Conservation (phyloP, 345 rosid genomes). For the Aquilaria sinensis region DNA sequence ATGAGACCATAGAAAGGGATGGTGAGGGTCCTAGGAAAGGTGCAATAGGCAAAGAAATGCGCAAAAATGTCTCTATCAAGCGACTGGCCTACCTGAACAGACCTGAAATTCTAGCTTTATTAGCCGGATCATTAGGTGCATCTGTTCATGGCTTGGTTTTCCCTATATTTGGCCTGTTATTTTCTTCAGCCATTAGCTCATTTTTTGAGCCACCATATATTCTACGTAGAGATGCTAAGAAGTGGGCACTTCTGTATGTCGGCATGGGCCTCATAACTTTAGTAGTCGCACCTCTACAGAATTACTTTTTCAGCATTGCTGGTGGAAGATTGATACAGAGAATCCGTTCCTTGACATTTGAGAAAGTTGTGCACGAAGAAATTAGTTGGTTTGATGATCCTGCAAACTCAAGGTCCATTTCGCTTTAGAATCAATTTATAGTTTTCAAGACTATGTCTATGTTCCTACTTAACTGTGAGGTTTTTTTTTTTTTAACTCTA, state of each 20-base stretch:
- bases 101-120: slow-evolving; percentile 55
- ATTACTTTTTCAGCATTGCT: slow-evolving; percentile 69
- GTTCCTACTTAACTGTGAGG: neutral
- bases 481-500: slow-evolving; percentile 1
- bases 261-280: slow-evolving; percentile 30
- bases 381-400: slow-evolving; percentile 89
- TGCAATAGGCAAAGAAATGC: slow-evolving; percentile 15
- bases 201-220: slow-evolving; percentile 43
- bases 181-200: slow-evolving; percentile 58
- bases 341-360: slow-evolving; percentile 60
- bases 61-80: slow-evolving; percentile 41
- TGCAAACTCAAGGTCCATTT: slow-evolving; percentile 52
- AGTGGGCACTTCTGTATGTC: slow-evolving; percentile 49
- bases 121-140: slow-evolving; percentile 60
- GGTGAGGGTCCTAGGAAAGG: slow-evolving; percentile 4
- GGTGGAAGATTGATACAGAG: slow-evolving; percentile 75
- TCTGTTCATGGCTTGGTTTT: slow-evolving; percentile 51
- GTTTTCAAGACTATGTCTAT: neutral
- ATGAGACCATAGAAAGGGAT: slow-evolving; percentile 13
- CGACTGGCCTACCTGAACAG: slow-evolving; percentile 65
- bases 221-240: slow-evolving; percentile 45
- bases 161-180: slow-evolving; percentile 69
- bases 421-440: neutral
- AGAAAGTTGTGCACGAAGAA: slow-evolving; percentile 75
- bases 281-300: slow-evolving; percentile 46